Conservation (phyloP, 2,329 filamentous ascomycete genomes). For the Penicillium sp. region DNA sequence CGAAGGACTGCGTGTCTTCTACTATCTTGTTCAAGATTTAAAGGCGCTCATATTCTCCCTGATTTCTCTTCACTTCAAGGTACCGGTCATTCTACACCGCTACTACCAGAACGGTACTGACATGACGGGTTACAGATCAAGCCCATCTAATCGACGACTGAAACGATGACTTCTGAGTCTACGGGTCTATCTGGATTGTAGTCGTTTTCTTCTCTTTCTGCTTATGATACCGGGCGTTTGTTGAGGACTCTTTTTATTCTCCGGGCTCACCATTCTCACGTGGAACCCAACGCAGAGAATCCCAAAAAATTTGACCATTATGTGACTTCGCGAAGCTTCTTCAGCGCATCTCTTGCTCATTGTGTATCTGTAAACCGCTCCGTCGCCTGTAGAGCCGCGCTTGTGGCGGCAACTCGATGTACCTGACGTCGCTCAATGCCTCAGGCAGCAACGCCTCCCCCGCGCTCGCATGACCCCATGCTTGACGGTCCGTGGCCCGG, state of each 20-base stretch:
- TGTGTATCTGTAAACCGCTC: no score
- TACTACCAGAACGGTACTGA: slow-evolving; percentile 8
- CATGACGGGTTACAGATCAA: slow-evolving; percentile 50
- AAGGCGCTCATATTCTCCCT: slow-evolving; percentile 96
- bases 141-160: slow-evolving; percentile 44
- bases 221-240: slow-evolving; percentile 27
- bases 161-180: no score
- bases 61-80: slow-evolving; percentile 96
- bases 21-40: slow-evolving; percentile 95
- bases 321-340: not conserved
- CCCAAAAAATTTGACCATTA: slow-evolving; percentile 2
- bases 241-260: slow-evolving; percentile 12
- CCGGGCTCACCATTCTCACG: slow-evolving; percentile 10
- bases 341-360: no score
- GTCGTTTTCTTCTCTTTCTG: slow-evolving; percentile 11
- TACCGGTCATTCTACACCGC: slow-evolving; percentile 29
- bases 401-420: no score
- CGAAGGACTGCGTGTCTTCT: slow-evolving; percentile 93
- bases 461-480: slow-evolving; percentile 41
- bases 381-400: no score
- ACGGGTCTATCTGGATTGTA: slow-evolving; percentile 3
- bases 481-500: slow-evolving; percentile 25
- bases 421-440: slow-evolving; percentile 20
- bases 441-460: slow-evolving; percentile 32
- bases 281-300: slow-evolving; percentile 9